phyloP scores from a whole-genome alignment of 768 basidiomycete genomes.

The Suillus subluteus region DNA sequence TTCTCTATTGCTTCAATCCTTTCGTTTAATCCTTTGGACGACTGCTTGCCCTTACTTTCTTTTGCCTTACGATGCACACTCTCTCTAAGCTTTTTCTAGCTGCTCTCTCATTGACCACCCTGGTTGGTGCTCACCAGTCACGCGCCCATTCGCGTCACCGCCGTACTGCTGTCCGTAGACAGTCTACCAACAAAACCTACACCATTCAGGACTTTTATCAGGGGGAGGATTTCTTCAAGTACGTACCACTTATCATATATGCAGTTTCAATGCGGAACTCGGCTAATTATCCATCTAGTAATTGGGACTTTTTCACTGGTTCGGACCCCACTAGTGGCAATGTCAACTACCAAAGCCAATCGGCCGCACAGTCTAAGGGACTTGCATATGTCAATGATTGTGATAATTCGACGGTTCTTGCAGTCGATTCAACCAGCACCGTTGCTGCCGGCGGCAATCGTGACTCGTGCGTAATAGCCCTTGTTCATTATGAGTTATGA shows the following conservation, averaged over 20 bases:
- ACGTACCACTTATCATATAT: slow-evolving; percentile 20
- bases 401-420: slow-evolving; percentile 59
- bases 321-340: slow-evolving; percentile 72
- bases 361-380: slow-evolving; percentile 50
- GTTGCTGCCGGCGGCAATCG: slow-evolving; percentile 57
- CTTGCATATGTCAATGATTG: slow-evolving; percentile 63
- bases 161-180: slow-evolving; percentile 23
- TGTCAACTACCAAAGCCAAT: slow-evolving; percentile 59
- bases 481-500: slow-evolving; percentile 1
- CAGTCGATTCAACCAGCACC: slow-evolving; percentile 59
- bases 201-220: slow-evolving; percentile 42
- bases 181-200: slow-evolving; percentile 34
- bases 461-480: slow-evolving; percentile 44
- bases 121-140: slow-evolving; percentile 38
- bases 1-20: neutral
- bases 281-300: slow-evolving; percentile 38
- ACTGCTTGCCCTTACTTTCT: slow-evolving; percentile 2
- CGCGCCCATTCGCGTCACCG: slow-evolving; percentile 33
- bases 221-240: slow-evolving; percentile 67
- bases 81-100: slow-evolving; percentile 37
- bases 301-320: slow-evolving; percentile 68
- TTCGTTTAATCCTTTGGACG: slow-evolving; percentile 3
- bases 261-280: neutral
- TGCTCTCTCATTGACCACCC: slow-evolving; percentile 37
- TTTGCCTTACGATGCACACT: slow-evolving; percentile 31